phyloP scores from a whole-genome alignment of 2,329 filamentous ascomycete genomes.

The Stemphylium lycopersici region DNA sequence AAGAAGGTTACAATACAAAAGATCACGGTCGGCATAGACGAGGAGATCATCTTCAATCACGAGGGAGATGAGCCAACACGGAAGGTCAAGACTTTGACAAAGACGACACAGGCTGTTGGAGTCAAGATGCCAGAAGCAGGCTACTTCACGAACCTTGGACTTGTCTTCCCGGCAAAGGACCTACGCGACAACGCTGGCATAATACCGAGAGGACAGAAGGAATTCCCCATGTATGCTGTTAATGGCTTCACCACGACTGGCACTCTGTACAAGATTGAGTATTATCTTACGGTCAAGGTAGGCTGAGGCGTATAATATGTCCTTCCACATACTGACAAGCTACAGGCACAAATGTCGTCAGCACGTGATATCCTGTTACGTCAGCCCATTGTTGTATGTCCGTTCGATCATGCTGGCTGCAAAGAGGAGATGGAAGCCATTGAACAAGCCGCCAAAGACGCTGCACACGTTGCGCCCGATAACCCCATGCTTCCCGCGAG shows the following conservation, averaged over 20 bases:
- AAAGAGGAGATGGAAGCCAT: constrained; percentile 99
- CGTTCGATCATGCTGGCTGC: constrained; percentile 91
- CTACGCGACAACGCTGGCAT: constrained; percentile 86
- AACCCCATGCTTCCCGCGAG: constrained; percentile 91
- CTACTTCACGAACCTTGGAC: constrained; percentile 88
- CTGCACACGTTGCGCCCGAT: constrained; percentile 83
- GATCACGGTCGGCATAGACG: constrained; percentile 91
- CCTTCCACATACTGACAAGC: constrained; percentile 14
- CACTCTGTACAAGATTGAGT: constrained; percentile 97
- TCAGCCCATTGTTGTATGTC: constrained; percentile 94
- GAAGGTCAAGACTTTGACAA: constrained; percentile 85
- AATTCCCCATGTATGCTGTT: constrained; percentile 88
- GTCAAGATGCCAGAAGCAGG: constrained; percentile 88
- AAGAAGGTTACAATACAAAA: constrained; percentile 92
- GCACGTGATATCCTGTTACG: constrained; percentile 87
- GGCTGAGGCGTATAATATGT: not conserved
- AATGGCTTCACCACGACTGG: constrained; percentile 92
- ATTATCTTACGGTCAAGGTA: constrained; percentile 94
- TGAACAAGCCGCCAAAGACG: constrained; percentile 92
- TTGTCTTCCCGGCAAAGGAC: constrained; percentile 91
- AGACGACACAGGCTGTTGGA: constrained; percentile 80
- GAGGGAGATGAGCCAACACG: constrained; percentile 94
- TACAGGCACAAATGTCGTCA: constrained; percentile 82
- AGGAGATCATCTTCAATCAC: constrained; percentile 98
- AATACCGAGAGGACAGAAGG: constrained; percentile 80